Percentiles rank a stretch among this genome's conserved stretches.
These are phyloP conservation scores for Quercus ilex DNA, from an alignment of 306 rosid genomes.

Conservation along the genomic window DNA sequence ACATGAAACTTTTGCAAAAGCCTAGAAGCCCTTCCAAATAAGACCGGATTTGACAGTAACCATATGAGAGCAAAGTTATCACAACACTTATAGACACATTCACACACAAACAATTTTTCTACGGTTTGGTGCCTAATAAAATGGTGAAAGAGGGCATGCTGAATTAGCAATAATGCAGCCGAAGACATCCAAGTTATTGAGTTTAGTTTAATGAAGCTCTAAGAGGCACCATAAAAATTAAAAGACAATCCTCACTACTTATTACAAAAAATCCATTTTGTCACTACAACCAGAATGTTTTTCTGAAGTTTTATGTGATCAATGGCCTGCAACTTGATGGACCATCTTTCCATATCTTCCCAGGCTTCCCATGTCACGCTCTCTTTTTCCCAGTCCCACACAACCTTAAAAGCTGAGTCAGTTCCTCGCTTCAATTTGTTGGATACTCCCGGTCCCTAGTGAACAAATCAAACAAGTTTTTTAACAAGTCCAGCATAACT, in stretches of 20 bases:
- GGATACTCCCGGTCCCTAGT: not conserved
- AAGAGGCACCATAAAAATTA: not conserved
- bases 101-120: not conserved
- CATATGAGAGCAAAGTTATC: not conserved
- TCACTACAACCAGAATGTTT: not conserved
- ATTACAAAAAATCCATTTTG: not conserved
- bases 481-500: not conserved
- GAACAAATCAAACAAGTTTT: not conserved
- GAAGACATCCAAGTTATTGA: not conserved
- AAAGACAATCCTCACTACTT: not conserved
- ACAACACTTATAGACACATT: not conserved
- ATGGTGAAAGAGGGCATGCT: not conserved
- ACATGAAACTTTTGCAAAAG: not conserved
- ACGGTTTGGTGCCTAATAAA: not conserved
- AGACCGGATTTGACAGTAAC: not conserved
- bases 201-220: not conserved
- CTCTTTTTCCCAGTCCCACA: conserved; percentile 30
- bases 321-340: not conserved
- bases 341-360: conserved; percentile 34
- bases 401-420: not conserved
- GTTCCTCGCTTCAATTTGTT: not conserved
- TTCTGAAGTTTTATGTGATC: not conserved
- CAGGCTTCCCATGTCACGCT: conserved; percentile 22
- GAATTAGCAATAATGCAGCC: not conserved
- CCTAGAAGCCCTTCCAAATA: not conserved